Evolutionary conservation across 805 yeast genomes (phyloP).

Genomic region (Wickerhamiella cacticola): DNA sequence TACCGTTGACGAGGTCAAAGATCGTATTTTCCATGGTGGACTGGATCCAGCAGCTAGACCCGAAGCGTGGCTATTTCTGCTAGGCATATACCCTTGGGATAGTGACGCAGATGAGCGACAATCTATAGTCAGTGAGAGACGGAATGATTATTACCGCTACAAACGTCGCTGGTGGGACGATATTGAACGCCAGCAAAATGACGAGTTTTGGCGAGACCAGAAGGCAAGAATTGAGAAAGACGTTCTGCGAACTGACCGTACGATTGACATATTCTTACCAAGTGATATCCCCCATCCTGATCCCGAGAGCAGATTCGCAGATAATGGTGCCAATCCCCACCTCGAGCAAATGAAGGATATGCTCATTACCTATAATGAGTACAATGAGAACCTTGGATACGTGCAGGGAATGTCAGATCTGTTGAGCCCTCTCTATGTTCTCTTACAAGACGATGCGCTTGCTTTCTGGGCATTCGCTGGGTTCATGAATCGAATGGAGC

Average conservation of each 20-base stretch:
- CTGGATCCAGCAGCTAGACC: conserved; percentile 45
- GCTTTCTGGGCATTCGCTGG: conserved; percentile 82
- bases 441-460: conserved; percentile 53
- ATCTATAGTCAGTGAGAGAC: conserved; percentile 43
- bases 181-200: conserved; percentile 40
- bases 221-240: conserved; percentile 84
- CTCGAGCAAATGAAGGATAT: conserved; percentile 61
- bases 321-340: conserved; percentile 66
- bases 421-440: conserved; percentile 66
- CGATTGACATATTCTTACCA: conserved; percentile 49
- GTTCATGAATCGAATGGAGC: conserved; percentile 90
- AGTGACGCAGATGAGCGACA: conserved; percentile 58
- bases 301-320: conserved; percentile 42
- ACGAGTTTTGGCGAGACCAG: conserved; percentile 81
- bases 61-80: conserved; percentile 76
- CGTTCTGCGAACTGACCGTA: conserved; percentile 80
- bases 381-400: conserved; percentile 75
- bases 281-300: conserved; percentile 34
- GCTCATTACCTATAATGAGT: conserved; percentile 72
- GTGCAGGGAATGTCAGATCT: conserved; percentile 98
- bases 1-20: conserved; percentile 69
- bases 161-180: conserved; percentile 65
- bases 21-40: conserved; percentile 84
- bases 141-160: conserved; percentile 44
- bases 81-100: conserved; percentile 84